phyloP scores from a whole-genome alignment of 495 filamentous ascomycete genomes.

The Penicillium coprophilum region DNA sequence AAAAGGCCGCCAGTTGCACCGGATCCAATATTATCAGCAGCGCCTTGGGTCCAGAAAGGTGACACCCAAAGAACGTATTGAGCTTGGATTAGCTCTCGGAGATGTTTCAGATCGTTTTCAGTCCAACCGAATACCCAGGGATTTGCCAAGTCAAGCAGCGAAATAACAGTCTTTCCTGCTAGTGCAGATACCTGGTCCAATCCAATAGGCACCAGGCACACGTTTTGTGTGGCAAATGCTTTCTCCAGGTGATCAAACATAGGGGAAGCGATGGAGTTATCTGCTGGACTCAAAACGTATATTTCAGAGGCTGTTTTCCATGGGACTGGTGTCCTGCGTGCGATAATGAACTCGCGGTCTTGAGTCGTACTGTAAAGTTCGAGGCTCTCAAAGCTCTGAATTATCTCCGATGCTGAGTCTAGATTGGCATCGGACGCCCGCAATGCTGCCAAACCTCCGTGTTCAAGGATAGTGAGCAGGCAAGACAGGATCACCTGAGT shows the following conservation, averaged over 20 bases:
- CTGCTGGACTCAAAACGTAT: slow-evolving; percentile 14
- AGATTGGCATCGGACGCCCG: slow-evolving; percentile 9
- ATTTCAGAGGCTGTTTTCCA: slow-evolving; percentile 20
- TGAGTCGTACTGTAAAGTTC: slow-evolving; percentile 15
- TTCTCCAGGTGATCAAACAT: slow-evolving; percentile 19
- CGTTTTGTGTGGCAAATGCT: slow-evolving; percentile 14
- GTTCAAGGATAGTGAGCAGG: slow-evolving; percentile 10
- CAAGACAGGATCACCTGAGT: slow-evolving; percentile 3
- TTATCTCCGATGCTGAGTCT: not conserved
- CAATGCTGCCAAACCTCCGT: slow-evolving; percentile 16
- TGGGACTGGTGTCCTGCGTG: slow-evolving; percentile 12
- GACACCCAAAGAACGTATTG: slow-evolving; percentile 31
- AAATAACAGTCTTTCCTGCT: slow-evolving; percentile 24
- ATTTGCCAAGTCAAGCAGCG: slow-evolving; percentile 21
- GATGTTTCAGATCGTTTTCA: slow-evolving; percentile 14
- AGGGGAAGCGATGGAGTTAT: slow-evolving; percentile 6
- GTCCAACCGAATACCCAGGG: slow-evolving; percentile 23
- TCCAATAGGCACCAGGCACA: slow-evolving; percentile 16
- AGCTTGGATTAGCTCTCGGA: slow-evolving; percentile 18
- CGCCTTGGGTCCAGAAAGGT: slow-evolving; percentile 13
- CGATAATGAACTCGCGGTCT: slow-evolving; percentile 17
- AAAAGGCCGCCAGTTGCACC: slow-evolving; percentile 24
- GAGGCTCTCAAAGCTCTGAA: slow-evolving; percentile 9
- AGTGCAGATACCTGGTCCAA: slow-evolving; percentile 16
- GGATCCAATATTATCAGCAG: slow-evolving; percentile 11